Evolutionary conservation across 2,329 filamentous ascomycete genomes (phyloP).

Genomic region (Colletotrichum eleusines): DNA sequence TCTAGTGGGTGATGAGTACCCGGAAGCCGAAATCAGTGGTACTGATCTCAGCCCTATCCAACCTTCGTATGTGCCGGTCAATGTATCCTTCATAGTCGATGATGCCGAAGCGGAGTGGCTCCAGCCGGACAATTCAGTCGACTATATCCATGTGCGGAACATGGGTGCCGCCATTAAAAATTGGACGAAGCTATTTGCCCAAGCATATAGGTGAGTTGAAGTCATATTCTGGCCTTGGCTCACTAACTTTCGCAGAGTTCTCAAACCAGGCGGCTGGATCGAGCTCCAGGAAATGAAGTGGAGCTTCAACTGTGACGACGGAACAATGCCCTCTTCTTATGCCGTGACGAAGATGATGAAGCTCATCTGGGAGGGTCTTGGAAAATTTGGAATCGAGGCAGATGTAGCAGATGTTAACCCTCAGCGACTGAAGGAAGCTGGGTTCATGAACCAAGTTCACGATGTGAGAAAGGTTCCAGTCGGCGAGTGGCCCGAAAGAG

Average conservation of each 20-base stretch:
- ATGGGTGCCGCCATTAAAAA: conserved; percentile 52
- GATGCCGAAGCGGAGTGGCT: conserved; percentile 56
- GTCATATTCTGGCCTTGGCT: not conserved
- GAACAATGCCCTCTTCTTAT: conserved; percentile 46
- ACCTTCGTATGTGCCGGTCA: conserved; percentile 55
- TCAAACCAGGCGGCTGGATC: conserved; percentile 59
- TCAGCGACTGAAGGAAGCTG: conserved; percentile 61
- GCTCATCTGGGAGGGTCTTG: conserved; percentile 64
- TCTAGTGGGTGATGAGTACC: conserved; percentile 46
- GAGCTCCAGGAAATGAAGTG: conserved; percentile 58
- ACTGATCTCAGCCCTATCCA: conserved; percentile 37
- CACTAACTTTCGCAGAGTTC: conserved; percentile 42
- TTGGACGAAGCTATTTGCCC: conserved; percentile 56
- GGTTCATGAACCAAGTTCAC: conserved; percentile 56
- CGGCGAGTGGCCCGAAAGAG: conserved; percentile 64
- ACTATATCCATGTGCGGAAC: conserved; percentile 55
- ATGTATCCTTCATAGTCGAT: conserved; percentile 61
- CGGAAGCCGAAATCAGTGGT: conserved; percentile 16
- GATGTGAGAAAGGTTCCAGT: conserved; percentile 61
- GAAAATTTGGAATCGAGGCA: conserved; percentile 60
- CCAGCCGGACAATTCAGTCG: conserved; percentile 55
- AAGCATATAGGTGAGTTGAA: conserved; percentile 53
- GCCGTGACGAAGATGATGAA: conserved; percentile 50
- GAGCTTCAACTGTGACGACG: conserved; percentile 56
- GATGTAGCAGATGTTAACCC: conserved; percentile 62